Evolutionary conservation across 805 yeast genomes (phyloP).

Genomic region (Vanderwaltozyma tropicalis): DNA sequence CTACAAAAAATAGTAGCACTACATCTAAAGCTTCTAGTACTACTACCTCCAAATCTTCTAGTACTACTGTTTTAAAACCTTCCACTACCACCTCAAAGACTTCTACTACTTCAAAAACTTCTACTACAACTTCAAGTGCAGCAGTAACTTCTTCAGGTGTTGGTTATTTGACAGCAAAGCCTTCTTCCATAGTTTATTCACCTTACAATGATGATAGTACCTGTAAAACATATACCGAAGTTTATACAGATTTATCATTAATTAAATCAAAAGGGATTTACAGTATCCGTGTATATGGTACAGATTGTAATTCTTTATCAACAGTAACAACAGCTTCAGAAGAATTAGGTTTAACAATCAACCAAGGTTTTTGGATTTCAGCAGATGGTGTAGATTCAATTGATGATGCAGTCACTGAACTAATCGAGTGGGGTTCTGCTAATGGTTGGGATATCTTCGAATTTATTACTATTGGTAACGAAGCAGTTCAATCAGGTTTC

Average conservation of each 20-base stretch:
- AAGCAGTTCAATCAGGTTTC: constrained; percentile 61
- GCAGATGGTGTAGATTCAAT: constrained; percentile 57
- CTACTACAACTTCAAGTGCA: neutral
- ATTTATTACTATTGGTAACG: constrained; percentile 77
- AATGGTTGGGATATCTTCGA: constrained; percentile 65
- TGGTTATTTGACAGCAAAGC: constrained; percentile 8
- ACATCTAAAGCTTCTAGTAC: neutral
- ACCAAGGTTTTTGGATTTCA: constrained; percentile 82
- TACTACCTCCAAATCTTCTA: neutral
- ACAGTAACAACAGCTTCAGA: constrained; percentile 54
- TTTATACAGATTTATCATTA: constrained; percentile 45
- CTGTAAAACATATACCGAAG: constrained; percentile 52
- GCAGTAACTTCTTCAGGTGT: neutral
- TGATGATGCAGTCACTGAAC: constrained; percentile 43
- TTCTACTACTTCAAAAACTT: neutral
- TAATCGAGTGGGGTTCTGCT: constrained; percentile 43
- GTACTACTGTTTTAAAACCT: no score
- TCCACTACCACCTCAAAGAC: neutral
- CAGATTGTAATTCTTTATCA: constrained; percentile 64
- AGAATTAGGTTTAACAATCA: constrained; percentile 56
- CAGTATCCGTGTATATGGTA: constrained; percentile 69
- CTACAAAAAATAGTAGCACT: neutral
- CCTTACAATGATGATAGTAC: constrained; percentile 62
- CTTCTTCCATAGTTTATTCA: constrained; percentile 54
- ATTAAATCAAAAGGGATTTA: constrained; percentile 54